phyloP scores from a whole-genome alignment of 805 yeast species.

The Cyberlindnera americana region DNA sequence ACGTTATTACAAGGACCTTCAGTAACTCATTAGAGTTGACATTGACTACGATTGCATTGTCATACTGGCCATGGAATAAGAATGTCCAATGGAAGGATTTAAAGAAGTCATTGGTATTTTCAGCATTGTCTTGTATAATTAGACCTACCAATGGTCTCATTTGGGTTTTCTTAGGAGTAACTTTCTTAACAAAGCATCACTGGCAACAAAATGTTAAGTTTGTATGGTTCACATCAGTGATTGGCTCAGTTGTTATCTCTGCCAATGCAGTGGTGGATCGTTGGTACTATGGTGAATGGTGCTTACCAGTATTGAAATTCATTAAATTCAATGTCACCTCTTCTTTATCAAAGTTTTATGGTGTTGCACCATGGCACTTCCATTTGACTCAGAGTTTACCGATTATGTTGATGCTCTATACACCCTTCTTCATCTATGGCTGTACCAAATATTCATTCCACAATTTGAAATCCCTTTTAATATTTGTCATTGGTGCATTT shows the following conservation, averaged over 20 bases:
- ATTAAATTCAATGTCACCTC: constrained; percentile 73
- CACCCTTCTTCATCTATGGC: constrained; percentile 60
- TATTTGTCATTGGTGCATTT: constrained; percentile 49
- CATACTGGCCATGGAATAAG: constrained; percentile 66
- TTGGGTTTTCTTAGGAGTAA: constrained; percentile 64
- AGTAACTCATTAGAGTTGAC: constrained; percentile 79
- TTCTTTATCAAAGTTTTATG: constrained; percentile 78
- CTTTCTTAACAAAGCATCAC: constrained; percentile 12
- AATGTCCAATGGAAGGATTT: constrained; percentile 22
- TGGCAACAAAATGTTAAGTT: constrained; percentile 15
- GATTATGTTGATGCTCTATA: constrained; percentile 57
- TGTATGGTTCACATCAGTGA: constrained; percentile 6
- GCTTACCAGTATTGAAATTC: constrained; percentile 67
- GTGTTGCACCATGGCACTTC: constrained; percentile 80
- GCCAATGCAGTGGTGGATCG: constrained; percentile 49
- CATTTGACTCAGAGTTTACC: constrained; percentile 84
- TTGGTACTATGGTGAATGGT: constrained; percentile 50
- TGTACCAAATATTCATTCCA: constrained; percentile 23
- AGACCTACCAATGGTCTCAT: constrained; percentile 82
- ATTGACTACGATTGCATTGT: constrained; percentile 61
- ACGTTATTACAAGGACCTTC: constrained; percentile 74
- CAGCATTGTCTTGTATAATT: constrained; percentile 61
- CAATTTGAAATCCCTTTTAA: constrained; percentile 31
- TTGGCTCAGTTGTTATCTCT: constrained; percentile 23
- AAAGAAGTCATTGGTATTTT: constrained; percentile 43